phyloP scores from a whole-genome alignment of 345 rosid species.

The Eucalyptus coolabah region DNA sequence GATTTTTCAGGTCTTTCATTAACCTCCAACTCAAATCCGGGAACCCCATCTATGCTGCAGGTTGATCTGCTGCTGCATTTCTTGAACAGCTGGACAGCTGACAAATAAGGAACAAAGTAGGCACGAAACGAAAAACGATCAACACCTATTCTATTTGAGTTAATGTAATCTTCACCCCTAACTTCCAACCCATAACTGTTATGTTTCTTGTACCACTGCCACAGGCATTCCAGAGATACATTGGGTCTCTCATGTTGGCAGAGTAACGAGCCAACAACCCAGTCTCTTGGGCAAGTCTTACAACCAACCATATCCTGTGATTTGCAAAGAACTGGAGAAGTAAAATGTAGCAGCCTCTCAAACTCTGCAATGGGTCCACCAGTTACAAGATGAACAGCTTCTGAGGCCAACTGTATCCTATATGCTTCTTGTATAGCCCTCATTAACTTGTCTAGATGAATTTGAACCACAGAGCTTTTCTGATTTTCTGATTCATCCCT shows the following conservation, averaged over 20 bases:
- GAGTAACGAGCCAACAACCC: not conserved
- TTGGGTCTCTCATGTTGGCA: conserved; percentile 30
- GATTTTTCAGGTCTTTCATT: not conserved
- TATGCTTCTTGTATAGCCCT: conserved; percentile 19
- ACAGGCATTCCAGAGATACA: conserved; percentile 22
- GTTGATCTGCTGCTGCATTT: not conserved
- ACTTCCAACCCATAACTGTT: conserved; percentile 48
- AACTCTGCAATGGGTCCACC: conserved; percentile 46
- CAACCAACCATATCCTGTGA: conserved; percentile 3
- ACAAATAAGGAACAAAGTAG: conserved; percentile 48
- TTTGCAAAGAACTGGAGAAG: conserved; percentile 29
- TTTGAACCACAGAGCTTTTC: not conserved
- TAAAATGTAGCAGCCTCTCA: conserved; percentile 33
- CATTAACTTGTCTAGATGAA: conserved; percentile 9
- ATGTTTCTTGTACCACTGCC: conserved; percentile 52
- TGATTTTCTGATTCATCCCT: not conserved
- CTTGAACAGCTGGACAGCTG: conserved; percentile 44
- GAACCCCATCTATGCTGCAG: not conserved
- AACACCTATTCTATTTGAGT: conserved; percentile 22
- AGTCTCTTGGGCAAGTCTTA: conserved; percentile 9
- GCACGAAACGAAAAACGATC: conserved; percentile 32
- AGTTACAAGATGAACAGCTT: conserved; percentile 30
- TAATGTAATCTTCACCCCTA: conserved; percentile 25
- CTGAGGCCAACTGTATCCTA: conserved; percentile 24
- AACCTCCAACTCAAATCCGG: not conserved